Evolutionary conservation across 352 stramenopile genomes (phyloP).

Genomic region (Phytophthora cactorum): DNA sequence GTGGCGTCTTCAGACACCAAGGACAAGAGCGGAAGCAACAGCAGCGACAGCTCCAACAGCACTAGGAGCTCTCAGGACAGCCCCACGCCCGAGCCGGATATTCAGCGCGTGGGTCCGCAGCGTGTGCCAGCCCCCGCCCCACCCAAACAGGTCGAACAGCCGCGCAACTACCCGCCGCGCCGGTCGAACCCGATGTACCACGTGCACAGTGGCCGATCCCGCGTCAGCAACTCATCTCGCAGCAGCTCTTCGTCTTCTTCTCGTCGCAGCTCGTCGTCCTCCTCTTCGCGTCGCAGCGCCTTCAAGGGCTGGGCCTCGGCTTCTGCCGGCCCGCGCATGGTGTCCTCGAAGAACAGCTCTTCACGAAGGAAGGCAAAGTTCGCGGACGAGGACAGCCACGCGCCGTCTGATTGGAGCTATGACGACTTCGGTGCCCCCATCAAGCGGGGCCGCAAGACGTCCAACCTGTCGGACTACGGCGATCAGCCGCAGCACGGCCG

Average conservation of each 20-base stretch:
- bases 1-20: constrained; percentile 27
- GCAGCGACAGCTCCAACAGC: constrained; percentile 32
- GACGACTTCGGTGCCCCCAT: constrained; percentile 25
- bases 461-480: constrained; percentile 25
- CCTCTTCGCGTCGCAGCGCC: constrained; percentile 22
- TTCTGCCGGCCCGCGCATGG: constrained; percentile 37
- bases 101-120: constrained; percentile 32
- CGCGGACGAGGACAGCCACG: constrained; percentile 15
- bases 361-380: constrained; percentile 16
- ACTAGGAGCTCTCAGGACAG: constrained; percentile 36
- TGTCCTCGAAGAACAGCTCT: constrained; percentile 18
- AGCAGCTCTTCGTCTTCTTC: constrained; percentile 34
- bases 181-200: constrained; percentile 29
- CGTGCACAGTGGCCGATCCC: constrained; percentile 26
- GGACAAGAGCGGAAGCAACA: constrained; percentile 24
- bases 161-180: constrained; percentile 35
- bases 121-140: constrained; percentile 35
- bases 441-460: constrained; percentile 24
- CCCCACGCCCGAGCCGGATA: constrained; percentile 25
- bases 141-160: constrained; percentile 26
- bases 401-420: constrained; percentile 25
- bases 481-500: constrained; percentile 32
- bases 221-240: constrained; percentile 33
- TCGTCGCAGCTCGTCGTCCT: constrained; percentile 26
- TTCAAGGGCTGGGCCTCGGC: constrained; percentile 39